Evolutionary conservation across 352 stramenopile genomes (phyloP), one percentile per base, ranked within the genome.

Genomic region (Phytophthora tentaculata): DNA sequence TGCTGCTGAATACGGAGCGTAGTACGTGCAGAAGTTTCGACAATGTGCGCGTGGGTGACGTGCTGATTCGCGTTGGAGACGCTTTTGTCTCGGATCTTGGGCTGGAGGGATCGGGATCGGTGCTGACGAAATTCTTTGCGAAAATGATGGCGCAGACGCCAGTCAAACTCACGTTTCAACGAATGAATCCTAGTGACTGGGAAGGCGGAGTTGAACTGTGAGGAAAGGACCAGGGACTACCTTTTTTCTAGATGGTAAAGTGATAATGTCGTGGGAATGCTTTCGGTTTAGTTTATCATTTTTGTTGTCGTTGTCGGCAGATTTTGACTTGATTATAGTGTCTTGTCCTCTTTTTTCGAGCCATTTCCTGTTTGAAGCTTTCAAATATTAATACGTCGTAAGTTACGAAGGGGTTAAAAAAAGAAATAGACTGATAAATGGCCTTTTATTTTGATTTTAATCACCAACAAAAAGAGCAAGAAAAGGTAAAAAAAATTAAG

Each of bases 1-100:
- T 92, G 84, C 73, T 92, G 48, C 77, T 92, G 23, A 86, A 92
- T 65, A 92, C 84, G 53, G 84, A 92, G 35, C 81, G 84, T 37
- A 81, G 76, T 44, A 90, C 81, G 39, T 92, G 84, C 69, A 71
- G 69, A 32, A 89, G 76, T 56, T 92, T 92, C 61, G 64, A 70
- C n/a, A 37, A 84, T 28, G 80, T 92, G 5, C 84, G 73, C 20
- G 73, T 88, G 9, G 84, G 84, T 13, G 84, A 92, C 52, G 80
- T 92, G 28, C 45, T 92, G 12, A 84, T 92, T 63, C 68, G 85
- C 35, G 77, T 92, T 16, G 84, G 80, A 35, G 76, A 83, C 57
- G 67, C 61, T 2, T 72, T 86, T 45, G 74, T 92, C 14, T 89
- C 81, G 28, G 84, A 90, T n/a, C 69, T 92, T n/a, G 76, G 79